These are phyloP conservation scores for Aspergillus caelatus DNA, from an alignment of 2,329 filamentous ascomycete species.

Conservation along the genomic window DNA sequence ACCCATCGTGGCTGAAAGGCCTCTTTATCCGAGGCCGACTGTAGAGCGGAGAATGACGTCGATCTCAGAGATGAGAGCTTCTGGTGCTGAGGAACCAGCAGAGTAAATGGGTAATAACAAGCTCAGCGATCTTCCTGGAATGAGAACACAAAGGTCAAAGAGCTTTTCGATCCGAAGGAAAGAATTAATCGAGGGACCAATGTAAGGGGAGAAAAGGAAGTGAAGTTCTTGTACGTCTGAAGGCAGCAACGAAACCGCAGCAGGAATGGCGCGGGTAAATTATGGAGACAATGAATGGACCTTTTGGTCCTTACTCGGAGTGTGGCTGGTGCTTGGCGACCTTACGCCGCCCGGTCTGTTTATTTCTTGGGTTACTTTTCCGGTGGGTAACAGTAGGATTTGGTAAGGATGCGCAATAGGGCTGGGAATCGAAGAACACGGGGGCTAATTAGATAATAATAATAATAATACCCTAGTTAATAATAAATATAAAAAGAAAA, in stretches of 20 bases:
- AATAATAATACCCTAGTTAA: neutral
- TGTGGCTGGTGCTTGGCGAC: constrained; percentile 22
- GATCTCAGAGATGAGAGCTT: constrained; percentile 14
- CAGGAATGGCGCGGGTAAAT: constrained; percentile 17
- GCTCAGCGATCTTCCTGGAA: neutral
- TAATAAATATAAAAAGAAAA: neutral
- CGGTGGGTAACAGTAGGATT: neutral
- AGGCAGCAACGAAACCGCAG: constrained; percentile 27
- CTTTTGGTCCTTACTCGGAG: constrained; percentile 10
- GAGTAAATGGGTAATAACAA: neutral
- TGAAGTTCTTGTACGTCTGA: constrained; percentile 18
- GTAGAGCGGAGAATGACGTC: constrained; percentile 25
- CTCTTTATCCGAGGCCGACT: constrained; percentile 13
- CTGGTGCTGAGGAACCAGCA: neutral
- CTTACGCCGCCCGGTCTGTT: constrained; percentile 1
- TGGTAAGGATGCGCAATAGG: neutral
- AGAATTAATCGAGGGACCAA: constrained; percentile 11
- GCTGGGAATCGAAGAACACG: neutral
- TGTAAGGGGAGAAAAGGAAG: constrained; percentile 14
- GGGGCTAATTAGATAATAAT: neutral
- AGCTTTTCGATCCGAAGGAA: constrained; percentile 8
- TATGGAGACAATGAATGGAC: constrained; percentile 12
- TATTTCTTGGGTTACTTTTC: constrained; percentile 3
- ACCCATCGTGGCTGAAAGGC: constrained; percentile 21
- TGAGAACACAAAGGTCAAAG: neutral